Conservation (phyloP, 1,139 yeast species). For the Wickerhamiella infanticola region DNA sequence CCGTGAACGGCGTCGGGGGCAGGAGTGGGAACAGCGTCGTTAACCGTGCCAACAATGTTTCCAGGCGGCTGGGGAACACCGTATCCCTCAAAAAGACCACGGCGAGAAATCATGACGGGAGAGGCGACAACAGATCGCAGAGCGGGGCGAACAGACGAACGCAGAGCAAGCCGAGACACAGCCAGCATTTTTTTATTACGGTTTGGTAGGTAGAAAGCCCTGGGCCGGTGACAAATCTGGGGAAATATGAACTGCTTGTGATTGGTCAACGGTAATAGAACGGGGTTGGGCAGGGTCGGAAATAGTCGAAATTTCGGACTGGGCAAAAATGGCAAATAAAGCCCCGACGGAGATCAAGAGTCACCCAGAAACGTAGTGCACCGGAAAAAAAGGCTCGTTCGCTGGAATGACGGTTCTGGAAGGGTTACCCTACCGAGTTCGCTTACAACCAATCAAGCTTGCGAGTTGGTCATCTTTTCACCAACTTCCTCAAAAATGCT, state of each 20-base stretch:
- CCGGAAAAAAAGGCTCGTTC: no score
- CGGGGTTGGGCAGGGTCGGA: no score
- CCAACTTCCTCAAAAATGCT: conserved; percentile 5
- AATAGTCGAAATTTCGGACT: no score
- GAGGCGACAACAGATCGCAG: not conserved
- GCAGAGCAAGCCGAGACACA: conserved; percentile 1
- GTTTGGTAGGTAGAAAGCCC: not conserved
- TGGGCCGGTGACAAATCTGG: not conserved
- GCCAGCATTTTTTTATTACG: not conserved
- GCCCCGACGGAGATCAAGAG: no score
- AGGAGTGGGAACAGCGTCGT: conserved; percentile 64
- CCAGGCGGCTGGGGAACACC: conserved; percentile 28
- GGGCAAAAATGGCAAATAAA: no score
- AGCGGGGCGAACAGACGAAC: not conserved
- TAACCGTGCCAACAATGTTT: conserved; percentile 46
- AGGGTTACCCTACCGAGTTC: not conserved
- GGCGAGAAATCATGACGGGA: conserved; percentile 2
- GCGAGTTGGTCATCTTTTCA: conserved; percentile 1
- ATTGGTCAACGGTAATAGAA: not conserved
- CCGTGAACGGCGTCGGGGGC: conserved; percentile 51
- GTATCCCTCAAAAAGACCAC: conserved; percentile 15
- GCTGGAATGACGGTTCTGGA: no score
- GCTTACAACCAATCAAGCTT: not conserved
- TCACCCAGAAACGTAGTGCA: no score
- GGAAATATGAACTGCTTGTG: not conserved